These are phyloP conservation scores for Diplodia corticola DNA, from an alignment of 2,329 filamentous ascomycete species.

Conservation along the genomic window DNA sequence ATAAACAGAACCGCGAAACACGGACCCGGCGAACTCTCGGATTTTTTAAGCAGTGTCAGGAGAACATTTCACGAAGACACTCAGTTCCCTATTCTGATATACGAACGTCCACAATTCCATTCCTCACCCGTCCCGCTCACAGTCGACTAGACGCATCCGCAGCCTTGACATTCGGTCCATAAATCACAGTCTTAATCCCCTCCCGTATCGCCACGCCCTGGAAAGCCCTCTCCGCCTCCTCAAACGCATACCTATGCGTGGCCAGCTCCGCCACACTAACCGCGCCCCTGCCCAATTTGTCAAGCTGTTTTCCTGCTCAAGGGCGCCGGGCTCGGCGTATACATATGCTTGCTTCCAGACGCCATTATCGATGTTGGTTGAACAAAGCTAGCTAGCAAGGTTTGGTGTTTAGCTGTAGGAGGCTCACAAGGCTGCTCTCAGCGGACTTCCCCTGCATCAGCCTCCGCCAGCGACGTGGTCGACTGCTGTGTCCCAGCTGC, in stretches of 20 bases:
- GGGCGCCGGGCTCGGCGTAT: neutral
- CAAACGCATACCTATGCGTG: constrained; percentile 27
- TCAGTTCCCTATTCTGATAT: neutral
- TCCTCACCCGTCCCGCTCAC: neutral
- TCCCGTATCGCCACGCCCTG: constrained; percentile 24
- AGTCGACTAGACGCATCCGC: neutral
- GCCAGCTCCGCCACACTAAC: constrained; percentile 27
- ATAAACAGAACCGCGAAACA: neutral
- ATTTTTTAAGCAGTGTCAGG: no score
- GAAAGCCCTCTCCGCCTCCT: constrained; percentile 28
- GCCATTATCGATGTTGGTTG: neutral
- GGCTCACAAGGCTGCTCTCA: neutral
- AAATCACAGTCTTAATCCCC: constrained; percentile 32
- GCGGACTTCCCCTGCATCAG: neutral
- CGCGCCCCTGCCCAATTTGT: constrained; percentile 21
- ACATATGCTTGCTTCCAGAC: neutral
- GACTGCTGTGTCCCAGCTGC: no score
- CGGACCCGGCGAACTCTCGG: neutral
- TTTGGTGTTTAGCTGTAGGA: neutral
- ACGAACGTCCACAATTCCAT: neutral
- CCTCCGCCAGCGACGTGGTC: neutral
- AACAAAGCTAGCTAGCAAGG: neutral
- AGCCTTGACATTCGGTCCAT: constrained; percentile 24
- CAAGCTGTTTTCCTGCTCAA: neutral
- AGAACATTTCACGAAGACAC: no score